Conservation (phyloP, 805 yeast species). For the Kazachstania viticola region DNA sequence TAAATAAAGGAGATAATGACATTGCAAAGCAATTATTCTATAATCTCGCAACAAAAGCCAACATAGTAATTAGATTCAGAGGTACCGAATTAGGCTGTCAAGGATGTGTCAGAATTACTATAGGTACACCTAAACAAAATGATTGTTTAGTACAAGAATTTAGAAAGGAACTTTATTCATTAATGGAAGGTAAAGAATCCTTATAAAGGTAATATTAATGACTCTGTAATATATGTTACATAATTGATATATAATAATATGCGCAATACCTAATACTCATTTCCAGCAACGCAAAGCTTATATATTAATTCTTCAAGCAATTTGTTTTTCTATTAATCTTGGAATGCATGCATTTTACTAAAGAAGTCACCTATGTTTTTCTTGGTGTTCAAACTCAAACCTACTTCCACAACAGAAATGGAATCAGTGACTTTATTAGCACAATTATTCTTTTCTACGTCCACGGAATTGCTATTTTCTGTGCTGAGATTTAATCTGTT, state of each 20-base stretch:
- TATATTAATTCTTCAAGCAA: neutral
- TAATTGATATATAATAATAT: neutral
- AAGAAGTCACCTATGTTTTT: constrained; percentile 19
- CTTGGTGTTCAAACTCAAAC: constrained; percentile 16
- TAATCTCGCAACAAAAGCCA: constrained; percentile 55
- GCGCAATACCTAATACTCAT: neutral
- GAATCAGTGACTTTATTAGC: constrained; percentile 6
- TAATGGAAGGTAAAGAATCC: no score
- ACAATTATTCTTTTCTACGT: neutral
- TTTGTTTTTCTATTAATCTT: neutral
- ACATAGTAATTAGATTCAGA: constrained; percentile 82
- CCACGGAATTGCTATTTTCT: neutral
- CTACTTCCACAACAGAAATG: constrained; percentile 14
- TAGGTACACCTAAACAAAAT: constrained; percentile 79
- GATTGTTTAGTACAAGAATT: constrained; percentile 41
- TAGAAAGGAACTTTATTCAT: constrained; percentile 18
- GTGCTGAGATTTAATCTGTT: constrained; percentile 5
- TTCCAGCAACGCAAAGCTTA: neutral
- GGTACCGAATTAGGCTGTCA: constrained; percentile 83
- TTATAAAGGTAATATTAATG: no score
- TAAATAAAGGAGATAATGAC: constrained; percentile 68
- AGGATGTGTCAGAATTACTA: constrained; percentile 78
- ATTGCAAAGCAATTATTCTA: constrained; percentile 58
- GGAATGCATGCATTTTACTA: constrained; percentile 3
- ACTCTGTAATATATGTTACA: no score